These are phyloP conservation scores for Pholiota conissans DNA, from an alignment of 768 basidiomycete species.

Conservation along the genomic window DNA sequence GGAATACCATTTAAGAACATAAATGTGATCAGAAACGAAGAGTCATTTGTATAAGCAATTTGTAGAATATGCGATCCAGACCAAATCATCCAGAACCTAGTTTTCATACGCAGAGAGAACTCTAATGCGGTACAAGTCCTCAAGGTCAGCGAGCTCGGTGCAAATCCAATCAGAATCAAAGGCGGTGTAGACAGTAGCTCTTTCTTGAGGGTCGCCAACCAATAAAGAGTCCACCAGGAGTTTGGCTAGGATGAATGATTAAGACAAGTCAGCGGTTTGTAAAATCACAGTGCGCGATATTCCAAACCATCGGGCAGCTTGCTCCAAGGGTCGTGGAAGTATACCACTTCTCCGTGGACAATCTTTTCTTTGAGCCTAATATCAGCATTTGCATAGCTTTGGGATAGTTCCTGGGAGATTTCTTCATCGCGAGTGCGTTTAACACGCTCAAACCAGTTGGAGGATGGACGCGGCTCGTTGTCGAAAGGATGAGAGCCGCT, in stretches of 20 bases:
- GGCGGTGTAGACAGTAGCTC: conserved; percentile 65
- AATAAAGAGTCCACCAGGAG: conserved; percentile 62
- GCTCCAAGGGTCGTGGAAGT: conserved; percentile 55
- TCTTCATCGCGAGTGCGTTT: conserved; percentile 30
- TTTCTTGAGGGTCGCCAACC: conserved; percentile 51
- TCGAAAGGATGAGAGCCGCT: conserved; percentile 84
- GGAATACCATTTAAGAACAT: not conserved
- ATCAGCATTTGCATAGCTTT: conserved; percentile 50
- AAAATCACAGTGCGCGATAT: not conserved
- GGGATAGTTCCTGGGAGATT: conserved; percentile 35
- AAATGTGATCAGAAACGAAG: not conserved
- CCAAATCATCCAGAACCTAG: not conserved
- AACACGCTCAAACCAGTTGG: conserved; percentile 36
- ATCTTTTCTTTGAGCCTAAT: conserved; percentile 69
- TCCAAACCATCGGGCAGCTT: conserved; percentile 54
- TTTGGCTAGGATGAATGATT: conserved; percentile 42
- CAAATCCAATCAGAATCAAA: conserved; percentile 68
- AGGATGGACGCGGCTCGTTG: conserved; percentile 41
- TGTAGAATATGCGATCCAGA: not conserved
- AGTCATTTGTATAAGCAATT: not conserved
- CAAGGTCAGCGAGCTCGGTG: conserved; percentile 59
- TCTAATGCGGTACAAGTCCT: conserved; percentile 59
- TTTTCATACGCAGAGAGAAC: conserved; percentile 28
- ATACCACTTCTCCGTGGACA: conserved; percentile 59
- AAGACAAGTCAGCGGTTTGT: conserved; percentile 12